Conservation (phyloP, 306 rosid species). For the Inga laurina region DNA sequence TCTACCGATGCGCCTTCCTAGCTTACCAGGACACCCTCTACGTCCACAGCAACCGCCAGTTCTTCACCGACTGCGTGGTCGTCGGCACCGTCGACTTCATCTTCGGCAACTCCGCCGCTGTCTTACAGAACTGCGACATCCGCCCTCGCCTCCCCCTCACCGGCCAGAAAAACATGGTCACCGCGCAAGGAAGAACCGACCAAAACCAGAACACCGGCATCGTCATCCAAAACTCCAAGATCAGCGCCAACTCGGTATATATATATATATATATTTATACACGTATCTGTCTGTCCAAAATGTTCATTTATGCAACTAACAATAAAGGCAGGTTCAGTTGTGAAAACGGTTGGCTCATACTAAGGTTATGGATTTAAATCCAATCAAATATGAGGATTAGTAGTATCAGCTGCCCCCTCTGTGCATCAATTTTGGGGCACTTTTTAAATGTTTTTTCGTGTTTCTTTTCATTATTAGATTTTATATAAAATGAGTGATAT, state of each 20-base stretch:
- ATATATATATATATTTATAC: no score
- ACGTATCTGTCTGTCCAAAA: no score
- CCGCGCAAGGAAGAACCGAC: conserved; percentile 81
- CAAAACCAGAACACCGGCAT: conserved; percentile 94
- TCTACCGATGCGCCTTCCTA: conserved; percentile 63
- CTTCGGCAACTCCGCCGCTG: conserved; percentile 82
- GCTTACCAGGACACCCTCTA: conserved; percentile 92
- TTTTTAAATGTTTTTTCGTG: no score
- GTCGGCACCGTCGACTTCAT: conserved; percentile 85
- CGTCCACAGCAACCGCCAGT: conserved; percentile 89
- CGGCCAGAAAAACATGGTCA: conserved; percentile 84
- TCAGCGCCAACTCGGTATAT: conserved; percentile 46
- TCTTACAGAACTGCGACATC: conserved; percentile 76
- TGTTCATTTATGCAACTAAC: no score
- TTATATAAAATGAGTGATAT: no score
- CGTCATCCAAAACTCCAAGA: conserved; percentile 73
- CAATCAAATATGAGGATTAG: no score
- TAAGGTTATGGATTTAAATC: no score
- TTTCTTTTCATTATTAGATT: no score
- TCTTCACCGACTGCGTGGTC: conserved; percentile 53
- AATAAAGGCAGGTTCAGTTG: no score
- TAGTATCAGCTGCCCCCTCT: no score
- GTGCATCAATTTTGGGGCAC: no score
- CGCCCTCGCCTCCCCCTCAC: conserved; percentile 72
- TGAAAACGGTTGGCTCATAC: no score